phyloP scores from a whole-genome alignment of 2,329 filamentous ascomycete species.

The Mariannaea sp. region DNA sequence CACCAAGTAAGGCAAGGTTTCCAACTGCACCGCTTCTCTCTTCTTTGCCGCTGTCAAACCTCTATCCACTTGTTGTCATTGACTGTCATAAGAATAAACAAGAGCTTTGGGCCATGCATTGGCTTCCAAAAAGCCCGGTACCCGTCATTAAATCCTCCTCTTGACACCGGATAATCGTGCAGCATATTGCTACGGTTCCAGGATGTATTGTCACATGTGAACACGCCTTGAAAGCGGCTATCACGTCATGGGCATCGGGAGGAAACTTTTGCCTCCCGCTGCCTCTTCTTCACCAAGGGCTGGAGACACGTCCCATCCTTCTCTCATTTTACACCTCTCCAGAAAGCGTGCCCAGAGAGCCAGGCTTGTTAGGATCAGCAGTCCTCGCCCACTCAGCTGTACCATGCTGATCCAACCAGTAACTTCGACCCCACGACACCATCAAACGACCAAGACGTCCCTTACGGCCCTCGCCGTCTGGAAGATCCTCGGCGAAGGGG shows the following conservation, averaged over 20 bases:
- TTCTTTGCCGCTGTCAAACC: constrained; percentile 3
- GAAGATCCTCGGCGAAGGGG: constrained; percentile 70
- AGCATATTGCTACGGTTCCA: neutral
- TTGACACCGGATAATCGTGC: neutral
- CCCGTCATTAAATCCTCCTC: neutral
- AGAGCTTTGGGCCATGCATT: neutral
- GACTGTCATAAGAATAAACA: constrained; percentile 4
- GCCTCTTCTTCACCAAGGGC: constrained; percentile 6
- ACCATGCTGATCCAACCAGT: constrained; percentile 77
- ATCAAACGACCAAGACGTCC: constrained; percentile 80
- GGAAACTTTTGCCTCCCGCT: neutral
- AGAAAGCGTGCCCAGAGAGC: constrained; percentile 42
- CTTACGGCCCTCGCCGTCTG: constrained; percentile 79
- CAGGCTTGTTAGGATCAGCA: constrained; percentile 63
- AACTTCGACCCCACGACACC: constrained; percentile 73
- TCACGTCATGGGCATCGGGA: constrained; percentile 1
- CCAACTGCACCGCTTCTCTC: constrained; percentile 7
- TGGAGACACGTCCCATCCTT: constrained; percentile 16
- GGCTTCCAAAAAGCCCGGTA: neutral
- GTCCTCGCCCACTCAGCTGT: constrained; percentile 71
- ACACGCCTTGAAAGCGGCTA: neutral
- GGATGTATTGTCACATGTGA: constrained; percentile 5
- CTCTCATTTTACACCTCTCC: constrained; percentile 39
- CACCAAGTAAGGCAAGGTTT: constrained; percentile 4
- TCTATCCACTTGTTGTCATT: constrained; percentile 1